Base-by-base conservation (phyloP, 2,329 filamentous ascomycete genomes). In the Talaromyces sp. region DNA sequence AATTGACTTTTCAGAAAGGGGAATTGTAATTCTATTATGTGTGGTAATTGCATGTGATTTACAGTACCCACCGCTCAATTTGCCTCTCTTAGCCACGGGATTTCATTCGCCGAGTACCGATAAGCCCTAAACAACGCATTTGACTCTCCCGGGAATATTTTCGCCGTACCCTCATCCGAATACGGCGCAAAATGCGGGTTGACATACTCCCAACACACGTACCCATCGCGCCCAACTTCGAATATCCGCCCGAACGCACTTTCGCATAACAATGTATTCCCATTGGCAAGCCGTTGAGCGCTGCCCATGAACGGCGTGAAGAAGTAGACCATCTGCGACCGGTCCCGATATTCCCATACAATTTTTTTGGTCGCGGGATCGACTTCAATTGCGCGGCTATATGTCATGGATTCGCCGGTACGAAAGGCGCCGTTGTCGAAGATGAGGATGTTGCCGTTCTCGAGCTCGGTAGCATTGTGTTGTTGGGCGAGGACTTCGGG, bases 221-320 rank as follows among this genome's bases (percentile, higher is more conserved):
- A 71, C 0, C 79, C 79, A n/a, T 74, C 73, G 25, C 63, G 66
- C 0, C 79, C 81, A 39, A 82, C 80, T 66, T 82, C 80, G 60
- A 82, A 78, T 3, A 82, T 71, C n/a, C 80, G 72, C 0, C 80
- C 80, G 64, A 78, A 77, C 0, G 75, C 79, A 45, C 75, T 78
- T 69, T 83, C 80, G 25, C 76, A 80, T 6, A 82, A 66, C 61
- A 82, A 62, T 0, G 79, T 79, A 67, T 82, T 82, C 9, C 79
- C 79, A 60, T 78, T 79, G 10, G 43, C 49, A 17, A 82, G 67
- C 15, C 77, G 70, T 68, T 82, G 80, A 8, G 80, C 80, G 58
- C 77, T 77, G 22, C 81, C 81, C 80, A 83, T 82, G 61, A 82
- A 82, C 0, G 80, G 80, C 0, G 78, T 81, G 70, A 81, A 82